These are phyloP conservation scores for Fonticula alba DNA, from an alignment of 78 protist species.

Conservation along the genomic window DNA sequence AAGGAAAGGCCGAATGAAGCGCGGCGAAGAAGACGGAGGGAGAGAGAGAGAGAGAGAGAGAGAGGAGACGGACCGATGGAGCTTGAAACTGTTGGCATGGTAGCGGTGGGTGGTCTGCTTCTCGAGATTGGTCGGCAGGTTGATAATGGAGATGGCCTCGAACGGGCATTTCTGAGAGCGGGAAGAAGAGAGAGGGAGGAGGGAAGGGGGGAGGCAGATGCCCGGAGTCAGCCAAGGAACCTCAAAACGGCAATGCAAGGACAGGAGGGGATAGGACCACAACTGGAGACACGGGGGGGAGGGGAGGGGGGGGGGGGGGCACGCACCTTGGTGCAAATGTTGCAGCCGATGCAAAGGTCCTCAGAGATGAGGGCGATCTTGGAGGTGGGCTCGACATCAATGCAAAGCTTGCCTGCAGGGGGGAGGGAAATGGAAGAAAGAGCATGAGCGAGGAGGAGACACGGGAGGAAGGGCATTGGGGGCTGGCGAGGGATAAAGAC, in stretches of 20 bases:
- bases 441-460: background rate
- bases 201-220: background rate
- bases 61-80: constrained; percentile 64
- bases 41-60: too few relatives aligned
- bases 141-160: constrained; percentile 94
- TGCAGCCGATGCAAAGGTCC: constrained; percentile 96
- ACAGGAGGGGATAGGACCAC: too few relatives aligned
- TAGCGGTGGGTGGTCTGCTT: constrained; percentile 88
- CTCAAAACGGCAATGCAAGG: background rate
- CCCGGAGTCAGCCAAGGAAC: background rate
- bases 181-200: too few relatives aligned
- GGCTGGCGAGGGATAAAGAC: background rate
- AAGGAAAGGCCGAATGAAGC: constrained; percentile 1
- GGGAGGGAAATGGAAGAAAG: background rate
- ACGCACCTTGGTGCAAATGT: constrained; percentile 80
- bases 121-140: constrained; percentile 84
- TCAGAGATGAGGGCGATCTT: constrained; percentile 84
- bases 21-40: too few relatives aligned
- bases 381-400: constrained; percentile 69
- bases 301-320: background rate
- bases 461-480: background rate
- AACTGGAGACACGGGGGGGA: background rate
- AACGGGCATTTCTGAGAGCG: constrained; percentile 87
- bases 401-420: constrained; percentile 82
- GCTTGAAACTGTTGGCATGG: constrained; percentile 95